Conservation (phyloP, 257 asterid species). For the Primulina tabacum region DNA sequence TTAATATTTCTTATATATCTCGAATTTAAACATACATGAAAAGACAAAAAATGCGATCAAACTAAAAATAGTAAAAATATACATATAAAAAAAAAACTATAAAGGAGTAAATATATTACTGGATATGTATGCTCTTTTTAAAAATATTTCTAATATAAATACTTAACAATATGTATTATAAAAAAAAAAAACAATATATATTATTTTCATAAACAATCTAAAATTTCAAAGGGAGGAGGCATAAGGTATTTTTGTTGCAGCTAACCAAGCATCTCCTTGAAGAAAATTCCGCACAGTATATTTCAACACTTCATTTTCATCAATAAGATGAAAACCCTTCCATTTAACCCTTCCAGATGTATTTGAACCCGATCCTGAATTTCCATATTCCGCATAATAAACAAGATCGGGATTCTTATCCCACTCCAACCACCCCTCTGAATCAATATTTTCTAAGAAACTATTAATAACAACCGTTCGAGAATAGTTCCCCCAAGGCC, state of each 20-base stretch:
- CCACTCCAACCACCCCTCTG: conserved; percentile 14
- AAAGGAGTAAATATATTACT: too few relatives aligned
- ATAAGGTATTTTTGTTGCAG: conserved; percentile 13
- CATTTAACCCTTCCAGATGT: conserved; percentile 16
- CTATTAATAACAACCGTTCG: background rate
- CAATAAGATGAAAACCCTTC: conserved; percentile 7
- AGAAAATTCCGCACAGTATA: conserved; percentile 1
- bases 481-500: conserved; percentile 17
- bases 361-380: background rate
- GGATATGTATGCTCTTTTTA: too few relatives aligned
- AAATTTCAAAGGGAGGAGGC: background rate
- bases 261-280: conserved; percentile 6
- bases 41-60: too few relatives aligned
- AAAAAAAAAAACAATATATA: too few relatives aligned
- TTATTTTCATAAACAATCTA: too few relatives aligned
- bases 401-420: background rate
- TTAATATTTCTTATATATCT: too few relatives aligned
- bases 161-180: too few relatives aligned
- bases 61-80: too few relatives aligned
- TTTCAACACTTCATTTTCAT: background rate
- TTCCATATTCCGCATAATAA: conserved; percentile 9
- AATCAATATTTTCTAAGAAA: background rate
- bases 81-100: too few relatives aligned
- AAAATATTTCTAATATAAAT: too few relatives aligned
- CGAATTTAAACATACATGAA: too few relatives aligned